Percentiles rank a stretch among this genome's conserved stretches.
These are phyloP conservation scores for Tricladium varicosporioides DNA, from an alignment of 2,329 filamentous ascomycete species.

Conservation along the genomic window DNA sequence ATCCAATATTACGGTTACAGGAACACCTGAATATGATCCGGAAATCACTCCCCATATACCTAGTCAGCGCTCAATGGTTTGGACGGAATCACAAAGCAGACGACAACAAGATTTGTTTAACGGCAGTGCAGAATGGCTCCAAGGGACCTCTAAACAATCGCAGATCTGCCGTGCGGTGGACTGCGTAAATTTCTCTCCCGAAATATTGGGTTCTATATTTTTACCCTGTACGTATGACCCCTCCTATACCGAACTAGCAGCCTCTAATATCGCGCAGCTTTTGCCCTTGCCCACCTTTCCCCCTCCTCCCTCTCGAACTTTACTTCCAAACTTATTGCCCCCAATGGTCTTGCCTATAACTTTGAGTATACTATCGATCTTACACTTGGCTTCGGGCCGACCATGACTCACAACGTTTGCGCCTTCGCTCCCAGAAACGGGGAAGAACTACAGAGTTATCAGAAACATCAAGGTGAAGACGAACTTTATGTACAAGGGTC, in stretches of 20 bases:
- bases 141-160: neutral
- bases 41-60: neutral
- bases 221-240: neutral
- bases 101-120: neutral
- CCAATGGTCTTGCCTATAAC: neutral
- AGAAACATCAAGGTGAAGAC: neutral
- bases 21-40: neutral
- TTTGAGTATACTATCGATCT: neutral
- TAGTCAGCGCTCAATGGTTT: neutral
- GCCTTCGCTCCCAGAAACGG: neutral
- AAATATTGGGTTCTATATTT: conserved; percentile 1
- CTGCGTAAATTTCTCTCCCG: conserved; percentile 1
- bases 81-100: neutral
- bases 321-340: neutral
- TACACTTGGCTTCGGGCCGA: neutral
- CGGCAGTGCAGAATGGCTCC: neutral
- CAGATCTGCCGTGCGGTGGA: neutral
- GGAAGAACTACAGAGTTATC: neutral
- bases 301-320: neutral
- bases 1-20: neutral
- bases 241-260: neutral
- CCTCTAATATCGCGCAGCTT: neutral
- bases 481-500: neutral
- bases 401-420: neutral
- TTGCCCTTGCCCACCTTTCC: neutral